A percentile compares a stretch with the other conserved stretches of the same genome.
These are phyloP conservation scores for Myxozyma neglecta DNA, from an alignment of 805 yeast species.

Conservation along the genomic window DNA sequence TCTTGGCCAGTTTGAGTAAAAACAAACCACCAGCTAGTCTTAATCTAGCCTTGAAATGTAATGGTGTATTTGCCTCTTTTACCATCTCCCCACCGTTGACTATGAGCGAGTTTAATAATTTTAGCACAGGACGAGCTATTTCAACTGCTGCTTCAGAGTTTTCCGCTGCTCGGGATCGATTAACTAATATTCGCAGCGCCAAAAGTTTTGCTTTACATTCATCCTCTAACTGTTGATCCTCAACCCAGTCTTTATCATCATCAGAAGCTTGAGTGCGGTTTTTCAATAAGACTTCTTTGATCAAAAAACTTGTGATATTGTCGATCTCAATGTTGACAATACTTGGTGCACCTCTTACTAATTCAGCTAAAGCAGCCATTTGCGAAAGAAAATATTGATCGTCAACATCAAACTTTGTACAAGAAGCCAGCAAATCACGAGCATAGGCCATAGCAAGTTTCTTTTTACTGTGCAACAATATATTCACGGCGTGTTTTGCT, in stretches of 20 bases:
- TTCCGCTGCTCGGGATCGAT: constrained; percentile 50
- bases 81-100: constrained; percentile 74
- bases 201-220: constrained; percentile 51
- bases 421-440: constrained; percentile 44
- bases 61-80: constrained; percentile 52
- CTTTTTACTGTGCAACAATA: constrained; percentile 51
- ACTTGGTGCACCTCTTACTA: constrained; percentile 52
- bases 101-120: constrained; percentile 63
- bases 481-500: constrained; percentile 63
- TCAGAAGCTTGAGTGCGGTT: constrained; percentile 43
- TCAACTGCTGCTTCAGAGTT: constrained; percentile 45
- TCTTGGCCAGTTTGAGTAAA: constrained; percentile 63
- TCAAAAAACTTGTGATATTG: constrained; percentile 59
- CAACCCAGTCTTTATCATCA: constrained; percentile 49
- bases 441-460: constrained; percentile 43
- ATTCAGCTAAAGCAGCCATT: constrained; percentile 59
- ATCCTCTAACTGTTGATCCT: constrained; percentile 46
- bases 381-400: constrained; percentile 52
- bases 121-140: constrained; percentile 63
- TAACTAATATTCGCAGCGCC: constrained; percentile 58
- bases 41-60: constrained; percentile 56
- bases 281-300: constrained; percentile 59
- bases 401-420: constrained; percentile 52
- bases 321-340: constrained; percentile 54
- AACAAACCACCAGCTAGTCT: constrained; percentile 67